Base-by-base conservation (phyloP, 208 protist species). In the Trypanosoma cruzi region DNA sequence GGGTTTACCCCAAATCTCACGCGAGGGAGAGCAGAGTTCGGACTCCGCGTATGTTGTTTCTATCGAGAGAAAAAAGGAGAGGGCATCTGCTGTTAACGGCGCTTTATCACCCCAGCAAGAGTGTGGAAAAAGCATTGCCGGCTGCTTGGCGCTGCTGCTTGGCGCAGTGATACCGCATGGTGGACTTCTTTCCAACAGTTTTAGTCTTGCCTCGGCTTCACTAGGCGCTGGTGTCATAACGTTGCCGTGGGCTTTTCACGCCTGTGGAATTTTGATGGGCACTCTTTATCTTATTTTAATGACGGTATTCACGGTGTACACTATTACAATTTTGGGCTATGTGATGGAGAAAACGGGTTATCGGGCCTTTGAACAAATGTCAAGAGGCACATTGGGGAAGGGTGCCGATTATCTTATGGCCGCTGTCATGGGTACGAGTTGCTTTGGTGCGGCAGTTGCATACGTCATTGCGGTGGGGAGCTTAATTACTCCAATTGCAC, bases 391-490 rank as follows among this genome's bases (percentile, higher is more conserved):
- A 13, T 56, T 83, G 18, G 71, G 71, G 0, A 37, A 31, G 3
- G 53, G 60, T n/a, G 64, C 57, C 13, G 73, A 73, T 28, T 65
- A 75, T 65, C 58, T 85, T 36, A 68, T 84, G 42, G 72, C 61
- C 20, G n/a, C 71, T 32, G 57, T 80, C 4, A 86, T 77, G 59
- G 63, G 57, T 36, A 7, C 61, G n/a, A 77, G 72, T 44, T 85
- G 77, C 54, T 76, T 78, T 67, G 77, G 76, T 56, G 68, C 77
- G n/a, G 56, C 71, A n/a, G 60, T 85, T 32, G 77, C 77, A 4
- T 85, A 85, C 64, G 57, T 85, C 29, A 78, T 80, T 48, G 75
- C 63, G 8, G 46, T 70, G 36, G 72, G 61, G 14, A 73, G 22
- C 61, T 57, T 83, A 62, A 34, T 85, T 16, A 67, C 53, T 36